Base-by-base conservation (phyloP, 345 rosid species). In the Aegle marmelos region DNA sequence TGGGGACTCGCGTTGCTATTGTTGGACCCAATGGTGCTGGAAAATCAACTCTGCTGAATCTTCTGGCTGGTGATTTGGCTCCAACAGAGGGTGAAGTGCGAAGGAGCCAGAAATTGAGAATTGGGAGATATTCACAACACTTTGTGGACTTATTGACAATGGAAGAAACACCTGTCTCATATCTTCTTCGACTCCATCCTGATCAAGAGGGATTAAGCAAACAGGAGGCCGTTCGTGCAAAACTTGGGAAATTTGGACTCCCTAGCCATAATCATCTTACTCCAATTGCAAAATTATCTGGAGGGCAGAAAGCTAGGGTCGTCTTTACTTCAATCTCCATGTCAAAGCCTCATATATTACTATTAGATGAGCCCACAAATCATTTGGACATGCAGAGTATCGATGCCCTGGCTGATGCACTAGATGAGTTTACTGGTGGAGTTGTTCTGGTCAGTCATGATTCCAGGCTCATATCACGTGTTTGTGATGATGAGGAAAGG, bases 1-100 rank as follows among this genome's bases (percentile, higher is more conserved):
- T 96, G 99, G 98, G 97, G 68, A 94, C 99, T 57, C 86, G 97
- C 10, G 98, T 92, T 11, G 99, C 98, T 33, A 94, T 94, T 37
- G 94, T 92, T 68, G 99, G 99, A 75, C 97, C 99, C 37, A 94
- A 91, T 56, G 98, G 99, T 69, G 99, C 99, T 66, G 99, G 97
- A 64, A 96, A 96, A 78, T 94, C 97, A 66, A 94, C 99, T 64
- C 83, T 96, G 31, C 82, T 94, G 78, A 96, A 94, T 83, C 97
- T 96, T 79, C 94, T 96, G 57, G 97, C 98, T 28, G 97, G 97
- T 41, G 99, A 92, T 84, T 82, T 96, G 81, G 85, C 78, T 83
- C 94, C 99, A 19, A 84, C 82, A 0, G 97, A 91, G 73, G 99
- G 99, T 77, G 97, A 92, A 85, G 87, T 87, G 68, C 81, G 94